phyloP scores from a whole-genome alignment of 2,329 filamentous ascomycete genomes.

The Paracoccidioides brasiliensis region DNA sequence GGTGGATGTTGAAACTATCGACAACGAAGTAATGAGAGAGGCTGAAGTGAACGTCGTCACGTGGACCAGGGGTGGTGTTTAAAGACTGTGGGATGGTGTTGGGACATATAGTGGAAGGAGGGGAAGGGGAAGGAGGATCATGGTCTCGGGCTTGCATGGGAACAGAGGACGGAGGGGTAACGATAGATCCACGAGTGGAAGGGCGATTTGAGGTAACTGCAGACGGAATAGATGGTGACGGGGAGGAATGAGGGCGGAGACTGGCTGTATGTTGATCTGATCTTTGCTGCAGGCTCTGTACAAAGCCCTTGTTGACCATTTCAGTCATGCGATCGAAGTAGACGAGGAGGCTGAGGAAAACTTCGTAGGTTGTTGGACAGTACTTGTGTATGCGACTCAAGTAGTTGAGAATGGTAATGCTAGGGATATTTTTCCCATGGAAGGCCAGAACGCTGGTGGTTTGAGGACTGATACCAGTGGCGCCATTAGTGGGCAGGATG shows the following conservation, averaged over 20 bases:
- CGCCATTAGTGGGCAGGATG: constrained; percentile 47
- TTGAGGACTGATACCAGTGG: constrained; percentile 47
- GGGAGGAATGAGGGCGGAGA: constrained; percentile 12
- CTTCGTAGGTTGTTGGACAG: constrained; percentile 95
- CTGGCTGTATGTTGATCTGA: constrained; percentile 9
- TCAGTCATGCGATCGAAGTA: constrained; percentile 99
- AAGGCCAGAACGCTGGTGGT: constrained; percentile 77
- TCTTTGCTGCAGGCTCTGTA: constrained; percentile 11
- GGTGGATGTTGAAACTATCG: constrained; percentile 97
- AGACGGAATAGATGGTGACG: constrained; percentile 12
- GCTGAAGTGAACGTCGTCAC: constrained; percentile 34
- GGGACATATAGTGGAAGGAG: constrained; percentile 19
- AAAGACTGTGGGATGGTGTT: neutral
- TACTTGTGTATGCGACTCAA: constrained; percentile 95
- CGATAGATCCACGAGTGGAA: constrained; percentile 18
- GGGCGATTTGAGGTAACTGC: constrained; percentile 11
- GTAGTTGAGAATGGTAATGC: constrained; percentile 93
- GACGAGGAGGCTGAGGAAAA: constrained; percentile 85
- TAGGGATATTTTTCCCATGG: constrained; percentile 94
- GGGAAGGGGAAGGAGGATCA: constrained; percentile 20
- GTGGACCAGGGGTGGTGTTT: neutral
- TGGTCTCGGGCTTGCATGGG: constrained; percentile 24
- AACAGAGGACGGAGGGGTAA: constrained; percentile 26
- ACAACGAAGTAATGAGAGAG: constrained; percentile 76
- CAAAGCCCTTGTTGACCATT: constrained; percentile 70